Evolutionary conservation across 1,139 yeast species (phyloP).

Genomic region (Lodderomyces theae): DNA sequence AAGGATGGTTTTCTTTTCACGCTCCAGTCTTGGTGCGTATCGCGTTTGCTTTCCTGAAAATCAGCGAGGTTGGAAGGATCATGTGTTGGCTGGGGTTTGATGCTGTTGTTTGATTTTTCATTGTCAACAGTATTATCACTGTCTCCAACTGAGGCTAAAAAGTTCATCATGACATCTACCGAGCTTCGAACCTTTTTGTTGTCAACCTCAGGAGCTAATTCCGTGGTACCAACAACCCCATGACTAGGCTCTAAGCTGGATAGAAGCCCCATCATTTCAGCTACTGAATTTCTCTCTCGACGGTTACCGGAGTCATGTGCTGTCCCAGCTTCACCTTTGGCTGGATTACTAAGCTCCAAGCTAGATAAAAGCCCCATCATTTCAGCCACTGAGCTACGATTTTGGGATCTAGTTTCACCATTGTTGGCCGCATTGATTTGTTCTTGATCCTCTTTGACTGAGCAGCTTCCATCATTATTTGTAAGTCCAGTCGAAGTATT

Average conservation of each 20-base stretch:
- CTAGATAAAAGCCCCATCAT: constrained; percentile 20
- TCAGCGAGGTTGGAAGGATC: too few relatives aligned
- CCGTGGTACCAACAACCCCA: background rate
- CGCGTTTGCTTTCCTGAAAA: too few relatives aligned
- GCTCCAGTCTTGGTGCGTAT: background rate
- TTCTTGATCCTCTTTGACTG: too few relatives aligned
- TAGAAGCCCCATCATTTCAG: constrained; percentile 21
- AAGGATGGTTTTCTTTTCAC: constrained; percentile 7
- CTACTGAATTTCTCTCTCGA: constrained; percentile 17
- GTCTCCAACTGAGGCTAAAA: constrained; percentile 12
- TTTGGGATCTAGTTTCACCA: constrained; percentile 6
- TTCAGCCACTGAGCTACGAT: constrained; percentile 19
- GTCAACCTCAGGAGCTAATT: background rate
- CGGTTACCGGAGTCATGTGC: background rate
- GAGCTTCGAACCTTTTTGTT: constrained; percentile 15
- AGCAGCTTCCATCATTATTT: too few relatives aligned
- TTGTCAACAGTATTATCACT: too few relatives aligned
- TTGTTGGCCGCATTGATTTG: constrained; percentile 13
- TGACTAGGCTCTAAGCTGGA: constrained; percentile 10
- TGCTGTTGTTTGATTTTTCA: too few relatives aligned
- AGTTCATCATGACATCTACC: constrained; percentile 19
- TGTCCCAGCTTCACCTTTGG: background rate
- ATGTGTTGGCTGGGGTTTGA: too few relatives aligned
- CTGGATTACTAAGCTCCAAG: constrained; percentile 6
- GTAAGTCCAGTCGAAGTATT: too few relatives aligned